Evolutionary conservation across 768 basidiomycete species (phyloP).

Genomic region (Pholiota molesta): DNA sequence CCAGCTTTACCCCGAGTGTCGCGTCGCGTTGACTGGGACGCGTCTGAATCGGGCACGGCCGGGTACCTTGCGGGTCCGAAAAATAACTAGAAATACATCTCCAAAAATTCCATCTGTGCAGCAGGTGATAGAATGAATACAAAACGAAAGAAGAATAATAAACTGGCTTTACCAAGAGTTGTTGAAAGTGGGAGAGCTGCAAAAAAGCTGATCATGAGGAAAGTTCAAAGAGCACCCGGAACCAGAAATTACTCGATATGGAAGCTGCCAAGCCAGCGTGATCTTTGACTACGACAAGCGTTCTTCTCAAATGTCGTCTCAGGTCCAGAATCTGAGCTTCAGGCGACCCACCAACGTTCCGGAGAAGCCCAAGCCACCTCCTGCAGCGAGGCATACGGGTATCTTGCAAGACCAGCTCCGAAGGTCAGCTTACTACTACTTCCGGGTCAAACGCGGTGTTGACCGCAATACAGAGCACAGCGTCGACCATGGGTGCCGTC

Average conservation of each 20-base stretch:
- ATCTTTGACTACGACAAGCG: background rate
- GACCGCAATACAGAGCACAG: slow-evolving; percentile 50
- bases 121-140: no score
- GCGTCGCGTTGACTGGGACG: background rate
- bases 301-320: slow-evolving; percentile 29
- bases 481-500: slow-evolving; percentile 85
- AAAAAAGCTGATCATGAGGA: no score
- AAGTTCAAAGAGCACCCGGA: no score
- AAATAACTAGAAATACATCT: background rate
- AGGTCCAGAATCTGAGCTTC: slow-evolving; percentile 51
- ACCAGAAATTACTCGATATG: background rate
- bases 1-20: background rate
- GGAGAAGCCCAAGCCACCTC: slow-evolving; percentile 32
- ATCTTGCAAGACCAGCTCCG: slow-evolving; percentile 82
- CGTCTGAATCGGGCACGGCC: background rate
- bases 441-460: background rate
- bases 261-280: slow-evolving; percentile 2
- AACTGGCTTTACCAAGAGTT: no score
- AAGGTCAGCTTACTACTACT: slow-evolving; percentile 45
- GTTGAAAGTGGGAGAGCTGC: no score
- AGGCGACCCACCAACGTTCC: slow-evolving; percentile 41
- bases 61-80: background rate
- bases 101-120: no score
- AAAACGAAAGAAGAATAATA: no score
- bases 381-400: slow-evolving; percentile 53